phyloP scores from a whole-genome alignment of 2,329 filamentous ascomycete species.

The Fusarium newnesense region DNA sequence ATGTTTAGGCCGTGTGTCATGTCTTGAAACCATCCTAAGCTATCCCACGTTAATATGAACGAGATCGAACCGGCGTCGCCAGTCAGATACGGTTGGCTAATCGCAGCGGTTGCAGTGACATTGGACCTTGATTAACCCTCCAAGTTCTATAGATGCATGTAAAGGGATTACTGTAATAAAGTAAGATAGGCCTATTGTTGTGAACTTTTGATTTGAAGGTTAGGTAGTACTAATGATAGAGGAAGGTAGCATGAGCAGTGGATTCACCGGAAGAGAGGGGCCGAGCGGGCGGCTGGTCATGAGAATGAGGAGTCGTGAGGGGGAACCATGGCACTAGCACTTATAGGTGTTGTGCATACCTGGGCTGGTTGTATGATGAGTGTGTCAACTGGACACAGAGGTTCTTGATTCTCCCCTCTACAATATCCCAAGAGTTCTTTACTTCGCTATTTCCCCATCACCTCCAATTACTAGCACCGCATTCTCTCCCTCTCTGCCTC shows the following conservation, averaged over 20 bases:
- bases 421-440: neutral
- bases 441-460: neutral
- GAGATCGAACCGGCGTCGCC: neutral
- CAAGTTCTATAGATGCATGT: neutral
- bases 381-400: slow-evolving; percentile 25
- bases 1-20: neutral
- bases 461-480: neutral
- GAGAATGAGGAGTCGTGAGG: slow-evolving; percentile 28
- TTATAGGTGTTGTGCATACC: neutral
- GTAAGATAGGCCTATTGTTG: neutral
- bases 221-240: neutral
- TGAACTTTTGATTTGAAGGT: neutral
- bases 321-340: slow-evolving; percentile 1
- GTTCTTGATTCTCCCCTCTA: slow-evolving; percentile 15
- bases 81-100: neutral
- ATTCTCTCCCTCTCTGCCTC: slow-evolving; percentile 7
- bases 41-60: neutral
- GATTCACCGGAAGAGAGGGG: slow-evolving; percentile 36
- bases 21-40: neutral
- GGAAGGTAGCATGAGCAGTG: slow-evolving; percentile 24
- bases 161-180: neutral
- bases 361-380: slow-evolving; percentile 27
- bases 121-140: neutral
- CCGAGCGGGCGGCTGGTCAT: slow-evolving; percentile 30
- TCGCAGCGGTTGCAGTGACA: neutral